Evolutionary conservation across 2,329 filamentous ascomycete genomes (phyloP), one percentile per base, ranked within the genome.

Genomic region (Cercospora beticola): DNA sequence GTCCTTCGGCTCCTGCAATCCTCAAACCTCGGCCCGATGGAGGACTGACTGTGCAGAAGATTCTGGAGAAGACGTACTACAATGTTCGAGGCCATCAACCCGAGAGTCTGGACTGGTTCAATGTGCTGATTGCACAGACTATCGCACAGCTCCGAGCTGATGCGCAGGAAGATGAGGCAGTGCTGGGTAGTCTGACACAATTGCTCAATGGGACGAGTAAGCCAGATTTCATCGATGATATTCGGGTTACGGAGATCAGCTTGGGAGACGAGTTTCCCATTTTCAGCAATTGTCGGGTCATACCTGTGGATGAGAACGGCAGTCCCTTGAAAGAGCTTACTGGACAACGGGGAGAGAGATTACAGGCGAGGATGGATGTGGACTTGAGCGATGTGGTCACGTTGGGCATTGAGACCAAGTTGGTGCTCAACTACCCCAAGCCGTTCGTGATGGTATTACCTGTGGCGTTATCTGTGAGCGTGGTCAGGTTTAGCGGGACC

Each of bases 71-170:
- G 83, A 98, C 95, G 23, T 99, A 97, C 81, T 99, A 99, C 83
- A 97, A 97, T 77, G 92, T 95, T 54, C 88, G 96, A 74, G 93
- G 92, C 69, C 95, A 99, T 79, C 95, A 98, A 80, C 95, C 95
- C 0, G 95, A 99, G 81, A 96, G 92, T 67, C 82, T 99, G 69
- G 95, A 99, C 81, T 99, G 95, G 95, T 98, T 99, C 86, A 99
- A 99, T 78, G 95, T 99, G 28, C 85, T 99, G 65, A 90, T 98
- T 62, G 95, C 94, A 2, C 95, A 99, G 81, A 97, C 95, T 0
- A 96, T 99, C 72, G 94, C 95, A 0, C 95, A 99, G 79, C 92
- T 98, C 75, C 87, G 95, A 68, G 92, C 91, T 74, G 96, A 98
- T 76, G 95, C 95, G 1, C 92, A 96, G 74, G 89, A 95, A 72